Base-by-base conservation (phyloP, 2,329 filamentous ascomycete genomes). In the Fusarium sp. region DNA sequence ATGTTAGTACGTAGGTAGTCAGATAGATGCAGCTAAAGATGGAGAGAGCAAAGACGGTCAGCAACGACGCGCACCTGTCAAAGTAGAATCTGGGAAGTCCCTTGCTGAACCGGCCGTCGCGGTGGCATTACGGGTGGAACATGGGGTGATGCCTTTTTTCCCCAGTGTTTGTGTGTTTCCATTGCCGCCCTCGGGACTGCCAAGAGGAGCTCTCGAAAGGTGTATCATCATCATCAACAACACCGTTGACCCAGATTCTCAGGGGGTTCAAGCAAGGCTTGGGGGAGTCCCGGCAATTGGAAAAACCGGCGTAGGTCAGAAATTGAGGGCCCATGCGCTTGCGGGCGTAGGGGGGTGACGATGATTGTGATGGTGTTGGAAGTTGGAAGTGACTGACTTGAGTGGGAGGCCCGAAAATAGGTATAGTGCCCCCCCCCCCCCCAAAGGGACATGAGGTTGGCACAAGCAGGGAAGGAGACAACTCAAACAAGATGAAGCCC, bases 121-220 rank as follows among this genome's bases (percentile, higher is more conserved):
- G 61, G 72, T 73, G 46, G 14, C 72, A 74, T 73, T 20, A 44
- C 53, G 64, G 50, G 70, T 74, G 72, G 51, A 38, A 66, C 69
- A 67, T 67, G 62, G 61, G 62, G 67, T 56, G 67, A 62, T 68
- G 25, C 18, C 18, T 44, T 40, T 34, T 44, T 40, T 27, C 53
- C 58, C 66, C 59, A 40, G 40, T 58, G 20, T 51, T 61, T 57
- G n/a, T 46, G 33, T 67, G 33, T 69, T 62, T 69, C 59, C 31
- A 63, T 64, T 69, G 57, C 69, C 64, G 71, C 68, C 50, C 44
- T 66, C 38, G 53, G 65, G 65, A 58, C 4, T 6, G 62, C 63
- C 63, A 58, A 70, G 63, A 49, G 23, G 49, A 29, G 38, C 20
- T 33, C 49, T 33, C 49, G 61, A 65, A 61, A 67, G 61, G 59